These are phyloP conservation scores for Curvularia sp. DNA, from an alignment of 2,329 filamentous ascomycete species.

Conservation along the genomic window DNA sequence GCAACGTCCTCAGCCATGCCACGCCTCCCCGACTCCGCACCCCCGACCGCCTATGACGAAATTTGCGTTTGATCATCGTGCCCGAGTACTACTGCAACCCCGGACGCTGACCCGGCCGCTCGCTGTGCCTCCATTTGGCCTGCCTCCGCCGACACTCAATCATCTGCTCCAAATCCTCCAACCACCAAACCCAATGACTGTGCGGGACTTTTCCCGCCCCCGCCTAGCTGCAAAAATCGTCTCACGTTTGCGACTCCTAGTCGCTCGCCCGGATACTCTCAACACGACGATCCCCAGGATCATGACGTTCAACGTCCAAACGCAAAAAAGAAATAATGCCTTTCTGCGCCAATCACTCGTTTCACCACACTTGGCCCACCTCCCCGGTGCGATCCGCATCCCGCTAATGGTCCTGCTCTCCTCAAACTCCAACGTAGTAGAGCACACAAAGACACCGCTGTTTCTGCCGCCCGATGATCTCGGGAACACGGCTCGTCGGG, in stretches of 20 bases:
- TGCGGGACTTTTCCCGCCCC: slow-evolving; percentile 14
- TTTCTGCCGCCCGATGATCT: slow-evolving; percentile 33
- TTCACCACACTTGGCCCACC: slow-evolving; percentile 19
- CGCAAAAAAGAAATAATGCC: slow-evolving; percentile 13
- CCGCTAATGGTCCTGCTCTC: slow-evolving; percentile 17
- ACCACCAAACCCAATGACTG: slow-evolving; percentile 4
- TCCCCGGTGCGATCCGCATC: slow-evolving; percentile 22
- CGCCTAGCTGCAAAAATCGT: slow-evolving; percentile 3
- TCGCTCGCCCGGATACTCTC: slow-evolving; percentile 9
- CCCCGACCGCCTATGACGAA: slow-evolving; percentile 17
- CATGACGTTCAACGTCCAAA: slow-evolving; percentile 31
- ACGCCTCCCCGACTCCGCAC: slow-evolving; percentile 8
- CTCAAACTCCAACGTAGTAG: neutral
- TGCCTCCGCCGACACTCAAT: slow-evolving; percentile 22
- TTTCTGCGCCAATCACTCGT: slow-evolving; percentile 18
- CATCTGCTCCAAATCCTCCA: slow-evolving; percentile 11
- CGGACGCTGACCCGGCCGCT: slow-evolving; percentile 19
- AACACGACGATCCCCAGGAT: slow-evolving; percentile 29
- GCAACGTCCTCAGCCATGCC: neutral
- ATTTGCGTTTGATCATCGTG: slow-evolving; percentile 29
- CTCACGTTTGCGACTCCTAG: slow-evolving; percentile 11
- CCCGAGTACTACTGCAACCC: slow-evolving; percentile 14
- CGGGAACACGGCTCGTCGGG: slow-evolving; percentile 16
- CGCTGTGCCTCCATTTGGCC: slow-evolving; percentile 22
- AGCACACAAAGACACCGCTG: slow-evolving; percentile 27